Evolutionary conservation across 257 asterid genomes (phyloP), one percentile per base, ranked within the genome.

Genomic region (Plantago major): DNA sequence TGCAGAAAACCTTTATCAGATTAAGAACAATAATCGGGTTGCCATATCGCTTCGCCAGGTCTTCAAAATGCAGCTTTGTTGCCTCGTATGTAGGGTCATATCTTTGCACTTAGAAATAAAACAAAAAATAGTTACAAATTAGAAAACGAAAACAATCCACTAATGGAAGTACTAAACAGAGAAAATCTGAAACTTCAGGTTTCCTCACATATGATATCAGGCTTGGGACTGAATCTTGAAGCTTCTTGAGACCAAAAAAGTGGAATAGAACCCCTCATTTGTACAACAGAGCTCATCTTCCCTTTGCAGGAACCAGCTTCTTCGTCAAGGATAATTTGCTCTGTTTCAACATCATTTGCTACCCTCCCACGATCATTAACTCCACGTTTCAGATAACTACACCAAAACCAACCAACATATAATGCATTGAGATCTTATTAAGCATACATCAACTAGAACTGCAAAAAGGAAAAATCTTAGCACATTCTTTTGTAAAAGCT

Each of bases 211-310:
- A 93, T 93, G 44, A 93, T 93, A 83, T 93, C 99, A 56, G 99
- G 99, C 74, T 93, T 93, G 15, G 99, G 97, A 70, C 99, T 93
- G 71, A 93, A 93, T 82, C 97, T 87, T 66, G 99, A 89, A 70
- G 96, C 96, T 81, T 93, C 97, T 78, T 93, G 99, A 9, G 99
- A 93, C 99, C 99, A 93, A 79, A 93, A 93, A 71, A 93, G 97
- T 48, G 99, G 99, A 73, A 93, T 93, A 65, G 99, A 93, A 73
- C 99, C 99, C 89, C 97, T 89, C 99, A 93, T 85, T 75, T 93
- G 99, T 65, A 89, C 89, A 76, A 93, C 94, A 65, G 97, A 93
- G 82, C 96, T 93, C 99, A 93, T 93, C 76, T 82, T 84, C 58
- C 99, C 99, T 76, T 89, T 93, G 82, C 78, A 74, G 15, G 95